Conservation (phyloP, 805 yeast genomes). For the Ogataea pilisensis region DNA sequence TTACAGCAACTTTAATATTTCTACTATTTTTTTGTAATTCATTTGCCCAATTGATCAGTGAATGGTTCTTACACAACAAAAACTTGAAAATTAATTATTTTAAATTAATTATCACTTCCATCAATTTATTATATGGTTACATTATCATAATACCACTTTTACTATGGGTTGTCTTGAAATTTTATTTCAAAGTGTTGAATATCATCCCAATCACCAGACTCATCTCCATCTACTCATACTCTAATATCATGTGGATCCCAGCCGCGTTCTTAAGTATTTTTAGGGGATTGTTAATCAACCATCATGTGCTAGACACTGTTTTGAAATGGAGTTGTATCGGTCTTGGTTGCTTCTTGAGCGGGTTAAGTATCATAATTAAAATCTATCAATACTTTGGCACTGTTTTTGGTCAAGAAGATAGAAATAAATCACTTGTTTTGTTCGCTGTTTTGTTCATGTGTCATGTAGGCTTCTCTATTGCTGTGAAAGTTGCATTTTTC, state of each 20-base stretch:
- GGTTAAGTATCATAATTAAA: constrained; percentile 48
- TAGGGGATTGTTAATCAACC: constrained; percentile 49
- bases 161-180: constrained; percentile 49
- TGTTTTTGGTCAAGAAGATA: constrained; percentile 33
- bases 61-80: constrained; percentile 39
- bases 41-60: constrained; percentile 59
- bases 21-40: constrained; percentile 73
- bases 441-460: constrained; percentile 39
- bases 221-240: constrained; percentile 78
- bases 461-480: constrained; percentile 57
- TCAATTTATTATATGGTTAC: constrained; percentile 72
- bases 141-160: constrained; percentile 59
- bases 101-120: constrained; percentile 60
- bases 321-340: constrained; percentile 63
- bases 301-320: constrained; percentile 38
- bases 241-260: constrained; percentile 83
- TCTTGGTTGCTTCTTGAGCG: constrained; percentile 58
- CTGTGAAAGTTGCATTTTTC: constrained; percentile 65
- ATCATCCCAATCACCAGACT: constrained; percentile 52
- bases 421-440: constrained; percentile 34
- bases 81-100: constrained; percentile 48
- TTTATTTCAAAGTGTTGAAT: constrained; percentile 45
- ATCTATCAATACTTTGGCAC: constrained; percentile 37
- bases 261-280: constrained; percentile 59
- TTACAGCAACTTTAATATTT: constrained; percentile 75